phyloP scores from a whole-genome alignment of 371 early-diverging fungal species.

The Mucor lusitanicus region DNA sequence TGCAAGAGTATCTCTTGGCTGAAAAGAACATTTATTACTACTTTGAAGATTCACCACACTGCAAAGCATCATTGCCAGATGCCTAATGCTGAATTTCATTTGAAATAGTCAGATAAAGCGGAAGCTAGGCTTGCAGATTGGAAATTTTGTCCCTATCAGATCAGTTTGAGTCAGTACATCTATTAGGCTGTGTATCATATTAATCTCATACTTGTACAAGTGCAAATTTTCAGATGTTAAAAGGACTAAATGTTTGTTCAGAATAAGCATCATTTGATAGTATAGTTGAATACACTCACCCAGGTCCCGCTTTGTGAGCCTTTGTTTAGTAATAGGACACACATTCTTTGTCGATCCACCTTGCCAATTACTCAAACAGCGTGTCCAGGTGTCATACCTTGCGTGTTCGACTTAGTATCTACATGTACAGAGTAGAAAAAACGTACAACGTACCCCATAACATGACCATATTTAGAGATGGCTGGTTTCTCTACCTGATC shows the following conservation, averaged over 20 bases:
- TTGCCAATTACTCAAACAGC: constrained; percentile 73
- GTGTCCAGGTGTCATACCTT: constrained; percentile 79
- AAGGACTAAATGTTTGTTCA: background rate
- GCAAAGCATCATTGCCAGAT: no score
- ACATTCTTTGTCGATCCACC: constrained; percentile 65
- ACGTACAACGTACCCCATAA: constrained; percentile 60
- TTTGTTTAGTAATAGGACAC: constrained; percentile 88
- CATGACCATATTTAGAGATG: constrained; percentile 91
- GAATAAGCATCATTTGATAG: background rate
- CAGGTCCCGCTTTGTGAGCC: constrained; percentile 83
- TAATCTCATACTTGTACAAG: background rate
- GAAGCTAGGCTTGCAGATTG: background rate
- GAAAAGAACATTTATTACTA: no score
- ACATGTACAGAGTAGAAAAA: background rate
- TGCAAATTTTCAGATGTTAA: background rate
- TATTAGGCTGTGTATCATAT: background rate
- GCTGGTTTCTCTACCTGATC: constrained; percentile 86
- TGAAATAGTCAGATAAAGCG: background rate
- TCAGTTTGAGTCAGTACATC: background rate
- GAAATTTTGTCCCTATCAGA: background rate
- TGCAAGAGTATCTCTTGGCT: no score
- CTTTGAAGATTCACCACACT: no score
- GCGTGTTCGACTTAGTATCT: background rate
- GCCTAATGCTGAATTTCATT: no score
- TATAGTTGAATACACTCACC: constrained; percentile 4